Percentiles rank a stretch among this genome's conserved stretches.
phyloP scores from a whole-genome alignment of 257 asterid species.

The Jasminum sambac region DNA sequence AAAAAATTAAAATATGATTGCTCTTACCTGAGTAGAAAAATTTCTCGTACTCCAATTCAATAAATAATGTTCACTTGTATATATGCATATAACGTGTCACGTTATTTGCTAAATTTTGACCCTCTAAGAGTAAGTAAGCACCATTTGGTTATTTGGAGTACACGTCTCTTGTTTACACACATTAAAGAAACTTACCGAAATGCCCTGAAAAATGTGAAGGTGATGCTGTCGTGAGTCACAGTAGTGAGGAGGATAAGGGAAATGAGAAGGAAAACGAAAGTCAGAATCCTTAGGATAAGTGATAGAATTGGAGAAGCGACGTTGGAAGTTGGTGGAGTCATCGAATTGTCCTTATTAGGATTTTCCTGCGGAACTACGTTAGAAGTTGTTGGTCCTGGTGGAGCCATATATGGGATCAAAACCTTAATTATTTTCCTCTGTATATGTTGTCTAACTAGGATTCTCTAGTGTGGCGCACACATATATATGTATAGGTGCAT shows the following conservation, averaged over 20 bases:
- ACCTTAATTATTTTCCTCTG: neutral
- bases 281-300: conserved; percentile 37
- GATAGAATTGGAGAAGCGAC: conserved; percentile 31
- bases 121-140: too few species aligned
- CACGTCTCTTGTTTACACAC: too few species aligned
- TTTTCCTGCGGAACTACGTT: neutral
- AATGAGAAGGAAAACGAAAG: conserved; percentile 35
- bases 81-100: too few species aligned
- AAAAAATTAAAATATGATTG: too few species aligned
- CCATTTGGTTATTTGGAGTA: too few species aligned
- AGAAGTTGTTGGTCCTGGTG: neutral
- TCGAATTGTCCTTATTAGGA: neutral
- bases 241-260: conserved; percentile 40
- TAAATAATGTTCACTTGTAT: too few species aligned
- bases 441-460: too few species aligned
- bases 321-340: conserved; percentile 36
- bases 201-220: conserved; percentile 33
- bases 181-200: conserved; percentile 28
- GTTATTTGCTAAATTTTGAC: too few species aligned
- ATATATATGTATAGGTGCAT: neutral
- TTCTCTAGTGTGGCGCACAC: neutral
- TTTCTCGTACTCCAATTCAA: too few species aligned
- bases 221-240: conserved; percentile 9
- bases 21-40: too few species aligned
- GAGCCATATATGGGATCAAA: neutral